phyloP scores from a whole-genome alignment of 1,284 basidiomycete species.

The Bondarzewia mesenterica region DNA sequence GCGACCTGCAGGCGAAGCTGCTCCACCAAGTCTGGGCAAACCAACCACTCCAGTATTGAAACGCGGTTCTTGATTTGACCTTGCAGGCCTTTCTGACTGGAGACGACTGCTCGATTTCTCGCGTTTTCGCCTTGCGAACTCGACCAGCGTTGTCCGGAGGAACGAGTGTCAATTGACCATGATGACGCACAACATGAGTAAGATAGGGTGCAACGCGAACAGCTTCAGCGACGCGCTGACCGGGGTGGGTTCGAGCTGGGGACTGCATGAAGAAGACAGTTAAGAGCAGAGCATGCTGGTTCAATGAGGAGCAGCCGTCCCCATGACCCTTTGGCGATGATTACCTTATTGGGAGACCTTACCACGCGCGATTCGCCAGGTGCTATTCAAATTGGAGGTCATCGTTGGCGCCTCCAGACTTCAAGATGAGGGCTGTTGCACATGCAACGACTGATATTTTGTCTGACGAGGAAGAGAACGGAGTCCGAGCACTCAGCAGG shows the following conservation, averaged over 20 bases:
- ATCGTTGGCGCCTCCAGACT: no score
- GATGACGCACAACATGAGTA: constrained; percentile 44
- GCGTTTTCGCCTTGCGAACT: constrained; percentile 38
- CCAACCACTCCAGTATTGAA: constrained; percentile 26
- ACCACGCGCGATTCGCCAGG: neutral
- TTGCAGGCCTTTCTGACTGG: constrained; percentile 13
- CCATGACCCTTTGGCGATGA: neutral
- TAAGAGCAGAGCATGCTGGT: constrained; percentile 1
- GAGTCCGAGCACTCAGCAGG: neutral
- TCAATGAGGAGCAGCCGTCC: neutral
- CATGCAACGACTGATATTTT: no score
- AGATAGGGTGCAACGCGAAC: constrained; percentile 50
- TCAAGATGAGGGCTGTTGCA: no score
- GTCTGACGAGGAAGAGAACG: neutral
- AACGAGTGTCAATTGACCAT: constrained; percentile 42
- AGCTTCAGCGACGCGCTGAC: constrained; percentile 31
- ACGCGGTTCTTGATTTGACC: constrained; percentile 22
- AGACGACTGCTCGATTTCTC: constrained; percentile 12
- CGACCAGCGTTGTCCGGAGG: constrained; percentile 46
- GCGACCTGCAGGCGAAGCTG: constrained; percentile 18
- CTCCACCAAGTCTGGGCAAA: constrained; percentile 19
- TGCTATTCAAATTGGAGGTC: neutral
- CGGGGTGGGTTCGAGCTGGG: neutral
- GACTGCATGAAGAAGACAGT: neutral
- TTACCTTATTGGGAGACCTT: neutral